Evolutionary conservation across 2,329 filamentous ascomycete species (phyloP).

Genomic region (Aspergillus ibericus): DNA sequence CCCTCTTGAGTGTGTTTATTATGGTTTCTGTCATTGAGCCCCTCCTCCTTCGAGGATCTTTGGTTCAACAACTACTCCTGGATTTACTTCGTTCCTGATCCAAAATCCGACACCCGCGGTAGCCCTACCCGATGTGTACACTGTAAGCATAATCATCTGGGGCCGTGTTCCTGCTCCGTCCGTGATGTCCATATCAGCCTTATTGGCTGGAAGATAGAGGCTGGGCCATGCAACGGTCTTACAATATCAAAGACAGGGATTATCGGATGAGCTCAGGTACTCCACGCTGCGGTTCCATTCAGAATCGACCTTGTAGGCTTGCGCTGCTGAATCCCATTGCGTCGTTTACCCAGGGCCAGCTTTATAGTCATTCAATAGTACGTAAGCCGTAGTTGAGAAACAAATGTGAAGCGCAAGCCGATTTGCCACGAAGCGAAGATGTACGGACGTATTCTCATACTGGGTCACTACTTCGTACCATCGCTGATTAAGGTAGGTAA

Average conservation of each 20-base stretch:
- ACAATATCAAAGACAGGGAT: not conserved
- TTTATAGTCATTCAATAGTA: not conserved
- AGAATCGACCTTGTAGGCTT: not conserved
- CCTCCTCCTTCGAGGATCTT: not conserved
- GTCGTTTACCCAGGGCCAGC: not conserved
- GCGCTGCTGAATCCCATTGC: not conserved
- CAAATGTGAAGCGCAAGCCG: not conserved
- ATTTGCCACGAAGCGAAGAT: not conserved
- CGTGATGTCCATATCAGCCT: not conserved
- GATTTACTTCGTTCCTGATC: not conserved
- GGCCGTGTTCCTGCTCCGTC: not conserved
- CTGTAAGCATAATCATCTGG: not conserved
- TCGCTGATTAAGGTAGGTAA: slow-evolving; percentile 1
- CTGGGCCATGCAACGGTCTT: not conserved
- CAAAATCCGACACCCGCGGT: not conserved
- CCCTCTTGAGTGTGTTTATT: not conserved
- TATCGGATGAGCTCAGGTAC: not conserved
- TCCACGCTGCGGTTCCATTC: not conserved
- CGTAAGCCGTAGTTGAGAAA: not conserved
- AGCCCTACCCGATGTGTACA: not conserved
- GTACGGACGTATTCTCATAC: not conserved
- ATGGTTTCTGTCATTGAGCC: not conserved
- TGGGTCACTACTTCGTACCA: not conserved
- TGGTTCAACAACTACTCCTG: not conserved
- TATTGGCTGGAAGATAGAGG: not conserved